Percentiles rank a stretch among this genome's conserved stretches.
Conservation (phyloP, 164 flowering plant genomes). For the Amborella trichopoda region DNA sequence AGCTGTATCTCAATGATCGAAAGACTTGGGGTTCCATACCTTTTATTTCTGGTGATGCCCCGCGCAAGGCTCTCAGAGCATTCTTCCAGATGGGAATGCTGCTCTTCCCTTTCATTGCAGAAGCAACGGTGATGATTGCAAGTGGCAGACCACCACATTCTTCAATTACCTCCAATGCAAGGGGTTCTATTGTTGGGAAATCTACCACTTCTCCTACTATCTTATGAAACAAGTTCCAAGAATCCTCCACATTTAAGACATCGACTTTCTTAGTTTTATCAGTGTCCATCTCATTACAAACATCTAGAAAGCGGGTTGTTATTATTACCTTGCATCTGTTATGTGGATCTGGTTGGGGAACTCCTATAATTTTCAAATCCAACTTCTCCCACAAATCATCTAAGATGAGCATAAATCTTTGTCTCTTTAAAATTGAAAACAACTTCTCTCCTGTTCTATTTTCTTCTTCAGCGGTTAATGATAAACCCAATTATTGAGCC, state of each 20-base stretch:
- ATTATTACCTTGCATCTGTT: conserved; percentile 2
- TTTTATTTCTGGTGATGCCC: neutral
- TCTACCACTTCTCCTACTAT: neutral
- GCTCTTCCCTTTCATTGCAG: neutral
- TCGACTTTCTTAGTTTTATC: neutral
- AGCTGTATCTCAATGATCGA: conserved; percentile 6
- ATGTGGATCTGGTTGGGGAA: neutral
- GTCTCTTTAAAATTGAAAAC: neutral
- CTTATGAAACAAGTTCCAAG: neutral
- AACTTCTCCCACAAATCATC: conserved; percentile 2
- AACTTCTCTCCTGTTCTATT: neutral
- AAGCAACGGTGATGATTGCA: conserved; percentile 2
- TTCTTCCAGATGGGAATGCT: conserved; percentile 2
- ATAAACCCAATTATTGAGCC: no score
- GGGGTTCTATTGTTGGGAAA: neutral
- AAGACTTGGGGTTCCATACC: conserved; percentile 6
- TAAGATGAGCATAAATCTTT: neutral
- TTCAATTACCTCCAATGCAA: neutral
- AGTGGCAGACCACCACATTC: conserved; percentile 4
- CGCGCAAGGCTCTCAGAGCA: neutral
- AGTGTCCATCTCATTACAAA: conserved; percentile 1
- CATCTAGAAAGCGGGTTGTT: conserved; percentile 1
- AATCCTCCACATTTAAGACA: neutral
- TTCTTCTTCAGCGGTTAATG: no score
- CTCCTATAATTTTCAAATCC: neutral